Conservation (phyloP, 2,329 filamentous ascomycete genomes). For the Botrytis medusae region DNA sequence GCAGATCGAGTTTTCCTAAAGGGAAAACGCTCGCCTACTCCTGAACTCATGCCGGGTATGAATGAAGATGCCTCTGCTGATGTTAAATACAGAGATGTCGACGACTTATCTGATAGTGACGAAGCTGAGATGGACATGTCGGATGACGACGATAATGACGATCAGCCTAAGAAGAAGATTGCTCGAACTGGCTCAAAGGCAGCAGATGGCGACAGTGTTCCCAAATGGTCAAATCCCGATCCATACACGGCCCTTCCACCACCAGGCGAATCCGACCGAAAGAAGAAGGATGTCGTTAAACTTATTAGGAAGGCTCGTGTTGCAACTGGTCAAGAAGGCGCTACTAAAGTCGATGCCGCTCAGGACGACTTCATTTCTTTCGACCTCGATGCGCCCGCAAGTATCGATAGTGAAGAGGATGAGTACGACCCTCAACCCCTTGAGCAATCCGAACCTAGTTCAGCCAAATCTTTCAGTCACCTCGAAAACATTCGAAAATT, state of each 20-base stretch:
- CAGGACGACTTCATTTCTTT: conserved; percentile 89
- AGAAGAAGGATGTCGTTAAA: conserved; percentile 85
- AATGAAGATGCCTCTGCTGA: conserved; percentile 34
- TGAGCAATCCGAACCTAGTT: conserved; percentile 17
- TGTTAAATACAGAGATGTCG: conserved; percentile 54
- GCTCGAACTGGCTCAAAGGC: conserved; percentile 42
- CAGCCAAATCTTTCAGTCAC: conserved; percentile 15
- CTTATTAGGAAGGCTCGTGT: conserved; percentile 87
- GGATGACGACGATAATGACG: conserved; percentile 41
- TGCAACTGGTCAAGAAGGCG: conserved; percentile 49
- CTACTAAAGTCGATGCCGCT: conserved; percentile 54
- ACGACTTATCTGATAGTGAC: conserved; percentile 63
- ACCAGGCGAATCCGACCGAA: conserved; percentile 67
- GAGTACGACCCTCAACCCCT: conserved; percentile 29
- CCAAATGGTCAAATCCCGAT: conserved; percentile 95
- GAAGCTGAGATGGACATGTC: conserved; percentile 63
- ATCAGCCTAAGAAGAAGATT: conserved; percentile 48
- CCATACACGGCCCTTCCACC: conserved; percentile 88
- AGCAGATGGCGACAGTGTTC: conserved; percentile 48
- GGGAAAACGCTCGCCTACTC: conserved; percentile 40
- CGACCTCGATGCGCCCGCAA: conserved; percentile 52
- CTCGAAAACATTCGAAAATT: conserved; percentile 20
- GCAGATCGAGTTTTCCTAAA: conserved; percentile 40
- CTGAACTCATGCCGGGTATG: conserved; percentile 41
- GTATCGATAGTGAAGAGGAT: conserved; percentile 30